Evolutionary conservation across 192 early-diverging fungal genomes (phyloP).

Genomic region (Dissophora globulifera): DNA sequence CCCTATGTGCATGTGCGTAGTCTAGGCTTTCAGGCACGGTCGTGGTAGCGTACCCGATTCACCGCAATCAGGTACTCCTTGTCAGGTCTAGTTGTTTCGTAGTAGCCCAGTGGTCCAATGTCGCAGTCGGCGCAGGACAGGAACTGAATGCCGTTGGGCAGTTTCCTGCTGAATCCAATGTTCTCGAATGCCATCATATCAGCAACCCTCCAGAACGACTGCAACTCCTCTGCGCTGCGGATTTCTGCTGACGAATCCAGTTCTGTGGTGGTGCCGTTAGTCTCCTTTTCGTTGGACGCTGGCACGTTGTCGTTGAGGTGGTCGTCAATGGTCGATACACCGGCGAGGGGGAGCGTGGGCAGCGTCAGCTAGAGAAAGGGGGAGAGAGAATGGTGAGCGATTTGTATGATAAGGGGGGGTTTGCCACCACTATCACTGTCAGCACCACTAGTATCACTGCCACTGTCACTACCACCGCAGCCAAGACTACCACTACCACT

Average conservation of each 20-base stretch:
- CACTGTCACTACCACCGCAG: no score
- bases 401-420: not conserved
- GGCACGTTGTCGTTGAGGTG: conserved; percentile 31
- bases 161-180: conserved; percentile 73
- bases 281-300: not conserved
- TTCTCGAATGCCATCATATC: conserved; percentile 85
- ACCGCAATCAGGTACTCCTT: conserved; percentile 72
- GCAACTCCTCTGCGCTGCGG: conserved; percentile 6
- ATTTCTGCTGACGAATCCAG: not conserved
- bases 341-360: conserved; percentile 24
- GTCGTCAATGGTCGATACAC: no score
- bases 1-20: no score
- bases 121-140: conserved; percentile 84
- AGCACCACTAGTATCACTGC: no score
- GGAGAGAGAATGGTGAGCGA: conserved; percentile 21
- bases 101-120: conserved; percentile 75
- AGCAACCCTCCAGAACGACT: conserved; percentile 66
- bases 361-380: not conserved
- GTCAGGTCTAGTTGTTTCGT: conserved; percentile 58
- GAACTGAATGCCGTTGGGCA: conserved; percentile 66
- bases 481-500: no score
- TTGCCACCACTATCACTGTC: no score
- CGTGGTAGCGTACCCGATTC: conserved; percentile 67
- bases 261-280: not conserved
- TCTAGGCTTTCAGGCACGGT: conserved; percentile 28